Conservation (phyloP, 441 rosid species). For the Gossypium lobatum region DNA sequence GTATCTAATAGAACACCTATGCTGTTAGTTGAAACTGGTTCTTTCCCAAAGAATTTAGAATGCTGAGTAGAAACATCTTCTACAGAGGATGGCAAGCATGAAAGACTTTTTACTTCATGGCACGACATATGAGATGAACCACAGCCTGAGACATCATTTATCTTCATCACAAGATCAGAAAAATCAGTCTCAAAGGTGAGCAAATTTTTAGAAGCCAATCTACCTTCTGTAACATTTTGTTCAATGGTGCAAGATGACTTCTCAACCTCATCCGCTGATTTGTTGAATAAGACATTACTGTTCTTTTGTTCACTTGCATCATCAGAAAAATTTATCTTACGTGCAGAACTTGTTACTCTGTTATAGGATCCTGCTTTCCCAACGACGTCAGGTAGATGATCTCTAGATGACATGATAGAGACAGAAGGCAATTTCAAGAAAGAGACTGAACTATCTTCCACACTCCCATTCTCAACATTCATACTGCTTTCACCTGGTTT, state of each 20-base stretch:
- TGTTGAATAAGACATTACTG: slow-evolving; percentile 14
- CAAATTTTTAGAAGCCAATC: slow-evolving; percentile 19
- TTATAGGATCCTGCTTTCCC: slow-evolving; percentile 24
- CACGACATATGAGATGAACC: slow-evolving; percentile 36
- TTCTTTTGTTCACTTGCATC: slow-evolving; percentile 18
- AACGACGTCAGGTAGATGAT: slow-evolving; percentile 24
- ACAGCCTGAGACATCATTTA: slow-evolving; percentile 30
- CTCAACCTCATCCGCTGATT: slow-evolving; percentile 24
- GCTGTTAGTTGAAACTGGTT: slow-evolving; percentile 33
- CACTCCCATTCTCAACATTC: slow-evolving; percentile 19
- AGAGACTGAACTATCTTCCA: slow-evolving; percentile 24
- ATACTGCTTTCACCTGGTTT: slow-evolving; percentile 24
- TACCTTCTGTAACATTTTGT: slow-evolving; percentile 23
- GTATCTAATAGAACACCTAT: slow-evolving; percentile 43
- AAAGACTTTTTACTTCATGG: slow-evolving; percentile 25
- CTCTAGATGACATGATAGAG: slow-evolving; percentile 22
- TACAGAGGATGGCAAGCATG: slow-evolving; percentile 30
- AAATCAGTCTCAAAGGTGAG: slow-evolving; percentile 15
- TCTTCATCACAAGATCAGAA: slow-evolving; percentile 30
- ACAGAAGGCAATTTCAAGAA: slow-evolving; percentile 28
- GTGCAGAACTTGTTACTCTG: slow-evolving; percentile 19
- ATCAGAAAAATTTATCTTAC: slow-evolving; percentile 21
- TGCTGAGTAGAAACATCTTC: slow-evolving; percentile 31
- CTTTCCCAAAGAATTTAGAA: slow-evolving; percentile 19
- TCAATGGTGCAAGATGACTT: slow-evolving; percentile 20